Percentiles rank a stretch among this genome's conserved stretches.
Conservation (phyloP, 495 filamentous ascomycete species). For the Neurospora sublineolata region DNA sequence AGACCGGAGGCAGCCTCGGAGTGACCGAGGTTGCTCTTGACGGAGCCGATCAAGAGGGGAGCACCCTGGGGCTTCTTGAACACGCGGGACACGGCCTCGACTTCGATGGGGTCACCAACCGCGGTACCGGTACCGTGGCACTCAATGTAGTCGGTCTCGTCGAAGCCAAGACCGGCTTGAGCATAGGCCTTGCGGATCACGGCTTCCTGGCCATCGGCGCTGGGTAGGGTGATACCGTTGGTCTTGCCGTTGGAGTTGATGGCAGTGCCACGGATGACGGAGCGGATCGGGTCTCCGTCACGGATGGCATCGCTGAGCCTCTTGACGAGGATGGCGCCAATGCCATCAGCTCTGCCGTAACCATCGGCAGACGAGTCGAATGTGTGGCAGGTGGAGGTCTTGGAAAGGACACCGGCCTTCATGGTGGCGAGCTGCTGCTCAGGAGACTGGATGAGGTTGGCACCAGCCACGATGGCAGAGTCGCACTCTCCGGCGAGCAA, state of each 20-base stretch:
- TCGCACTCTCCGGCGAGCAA: conserved; percentile 29
- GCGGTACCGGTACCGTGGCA: conserved; percentile 25
- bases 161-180: conserved; percentile 31
- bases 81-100: conserved; percentile 14
- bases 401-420: conserved; percentile 24
- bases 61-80: conserved; percentile 6
- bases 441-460: conserved; percentile 38
- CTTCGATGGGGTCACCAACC: conserved; percentile 28
- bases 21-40: conserved; percentile 50
- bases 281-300: conserved; percentile 43
- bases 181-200: conserved; percentile 39
- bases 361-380: conserved; percentile 53
- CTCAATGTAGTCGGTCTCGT: conserved; percentile 29
- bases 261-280: conserved; percentile 42
- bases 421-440: conserved; percentile 24
- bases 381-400: conserved; percentile 36
- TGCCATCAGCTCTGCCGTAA: conserved; percentile 50
- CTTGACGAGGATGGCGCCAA: conserved; percentile 45
- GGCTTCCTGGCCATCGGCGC: conserved; percentile 34
- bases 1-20: conserved; percentile 41
- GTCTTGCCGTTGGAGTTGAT: conserved; percentile 44
- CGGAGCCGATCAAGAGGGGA: conserved; percentile 23
- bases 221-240: conserved; percentile 41
- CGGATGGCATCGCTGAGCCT: conserved; percentile 35
- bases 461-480: conserved; percentile 38